These are phyloP conservation scores for Candolleomyces aberdarensis DNA, from an alignment of 768 basidiomycete species.

Conservation along the genomic window DNA sequence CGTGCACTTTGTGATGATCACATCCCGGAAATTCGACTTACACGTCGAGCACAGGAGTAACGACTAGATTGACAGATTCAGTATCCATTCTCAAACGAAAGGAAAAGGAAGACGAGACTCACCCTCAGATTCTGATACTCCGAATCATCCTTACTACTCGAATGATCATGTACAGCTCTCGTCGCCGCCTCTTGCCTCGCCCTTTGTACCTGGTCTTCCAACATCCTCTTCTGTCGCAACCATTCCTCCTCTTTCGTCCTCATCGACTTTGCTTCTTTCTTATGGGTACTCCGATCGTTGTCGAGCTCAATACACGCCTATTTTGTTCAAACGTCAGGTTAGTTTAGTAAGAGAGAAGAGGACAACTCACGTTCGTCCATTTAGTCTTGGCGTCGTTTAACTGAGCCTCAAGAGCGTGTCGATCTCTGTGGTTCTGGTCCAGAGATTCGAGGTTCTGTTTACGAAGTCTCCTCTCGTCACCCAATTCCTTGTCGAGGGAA, in stretches of 20 bases:
- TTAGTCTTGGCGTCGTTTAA: too few relatives aligned
- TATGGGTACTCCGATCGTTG: too few relatives aligned
- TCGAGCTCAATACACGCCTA: too few relatives aligned
- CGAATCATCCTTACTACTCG: slow-evolving; percentile 25
- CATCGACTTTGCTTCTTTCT: slow-evolving; percentile 16
- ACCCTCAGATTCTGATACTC: slow-evolving; percentile 64
- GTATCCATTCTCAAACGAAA: neutral
- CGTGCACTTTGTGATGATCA: slow-evolving; percentile 85
- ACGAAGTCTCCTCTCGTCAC: too few relatives aligned
- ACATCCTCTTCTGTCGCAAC: slow-evolving; percentile 15
- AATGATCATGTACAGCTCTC: slow-evolving; percentile 21
- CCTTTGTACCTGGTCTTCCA: slow-evolving; percentile 46
- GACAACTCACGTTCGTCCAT: too few relatives aligned
- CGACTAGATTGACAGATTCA: slow-evolving; percentile 46
- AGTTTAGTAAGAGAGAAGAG: too few relatives aligned
- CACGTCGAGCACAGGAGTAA: slow-evolving; percentile 91
- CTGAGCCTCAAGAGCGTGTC: too few relatives aligned
- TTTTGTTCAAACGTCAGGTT: too few relatives aligned
- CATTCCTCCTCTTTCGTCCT: slow-evolving; percentile 45
- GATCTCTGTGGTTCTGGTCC: too few relatives aligned
- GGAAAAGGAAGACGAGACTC: slow-evolving; percentile 13
- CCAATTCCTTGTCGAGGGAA: too few relatives aligned
- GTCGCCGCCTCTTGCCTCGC: slow-evolving; percentile 39
- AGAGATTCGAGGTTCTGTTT: too few relatives aligned
- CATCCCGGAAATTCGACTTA: slow-evolving; percentile 69